A percentile compares a stretch with the other conserved stretches of the same genome.
These are phyloP conservation scores for Irineochytrium annulatum DNA, from an alignment of 192 early-diverging fungal species.

Conservation along the genomic window DNA sequence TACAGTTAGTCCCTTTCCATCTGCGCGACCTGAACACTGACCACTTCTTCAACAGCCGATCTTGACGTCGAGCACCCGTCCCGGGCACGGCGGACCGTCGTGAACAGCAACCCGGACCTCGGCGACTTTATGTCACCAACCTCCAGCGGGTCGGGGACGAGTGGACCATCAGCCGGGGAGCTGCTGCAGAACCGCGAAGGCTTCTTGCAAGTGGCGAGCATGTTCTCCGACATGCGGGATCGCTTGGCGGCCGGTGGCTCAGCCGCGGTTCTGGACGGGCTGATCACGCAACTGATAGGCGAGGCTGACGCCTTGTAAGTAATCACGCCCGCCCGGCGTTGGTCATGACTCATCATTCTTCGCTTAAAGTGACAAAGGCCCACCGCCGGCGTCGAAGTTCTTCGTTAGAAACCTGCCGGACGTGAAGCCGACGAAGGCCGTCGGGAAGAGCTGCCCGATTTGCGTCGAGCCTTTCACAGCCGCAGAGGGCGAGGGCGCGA, in stretches of 20 bases:
- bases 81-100: too few species aligned
- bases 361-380: not conserved
- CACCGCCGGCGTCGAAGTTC: conserved; percentile 24
- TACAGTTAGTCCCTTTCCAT: too few species aligned
- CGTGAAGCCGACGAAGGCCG: not conserved
- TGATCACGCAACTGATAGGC: conserved; percentile 14
- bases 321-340: not conserved
- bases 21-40: too few species aligned
- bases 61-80: too few species aligned
- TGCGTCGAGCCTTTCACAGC: conserved; percentile 14
- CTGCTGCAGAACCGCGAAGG: not conserved
- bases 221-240: conserved; percentile 3
- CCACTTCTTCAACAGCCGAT: too few species aligned
- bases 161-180: not conserved
- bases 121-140: conserved; percentile 20
- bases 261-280: not conserved
- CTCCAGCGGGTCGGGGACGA: not conserved
- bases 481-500: conserved; percentile 6
- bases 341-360: not conserved
- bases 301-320: conserved; percentile 6
- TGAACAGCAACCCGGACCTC: conserved; percentile 20
- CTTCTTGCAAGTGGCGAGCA: not conserved
- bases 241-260: not conserved
- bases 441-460: conserved; percentile 14
- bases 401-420: conserved; percentile 20